Evolutionary conservation across 2,329 filamentous ascomycete genomes (phyloP), one percentile per base, ranked within the genome.

Genomic region (Penicillium sclerotiorum): DNA sequence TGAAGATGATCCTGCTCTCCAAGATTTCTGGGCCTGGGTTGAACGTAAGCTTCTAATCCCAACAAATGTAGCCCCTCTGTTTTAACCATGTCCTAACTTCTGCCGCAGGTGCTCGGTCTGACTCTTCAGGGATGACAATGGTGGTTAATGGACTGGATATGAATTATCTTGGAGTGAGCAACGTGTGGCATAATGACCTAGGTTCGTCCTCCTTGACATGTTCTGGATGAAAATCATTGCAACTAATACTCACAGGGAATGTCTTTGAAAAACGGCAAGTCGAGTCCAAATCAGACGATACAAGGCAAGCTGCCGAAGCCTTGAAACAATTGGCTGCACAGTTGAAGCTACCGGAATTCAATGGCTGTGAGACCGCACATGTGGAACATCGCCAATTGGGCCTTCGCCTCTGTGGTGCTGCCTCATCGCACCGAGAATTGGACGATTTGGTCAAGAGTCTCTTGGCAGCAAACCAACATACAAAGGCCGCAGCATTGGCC

Each of bases 401-500:
- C 55, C 75, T 87, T 8, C 77, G 78, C 49, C 73, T 84, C 15
- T 85, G 82, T 49, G 82, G 81, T 9, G 80, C 83, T 67, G 75
- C 78, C 12, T 79, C 83, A 54, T 77, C 80, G 2, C 68, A 75
- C 28, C 70, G 77, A 20, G 68, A 79, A 65, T 53, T 80, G 68
- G 57, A 80, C 72, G 60, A 74, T 60, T 52, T 73, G 58, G 68
- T 85, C 63, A 69, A 79, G 50, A 68, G 74, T 3, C 70, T 86
- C 9, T 76, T 83, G 9, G 68, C 77, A 5, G 68, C 78, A 40
- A 77, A 77, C 13, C 73, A 83, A 37, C 76, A 82, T 55, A 84
- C 84, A 42, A 84, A 85, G 68, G 83, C 83, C 13, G 82, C 85
- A 43, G 82, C 83, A 1, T 67, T 85, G 35, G 83, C 84, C 3